Conservation (phyloP, 106 monocot genomes). For the Dendrobium catenatum region DNA sequence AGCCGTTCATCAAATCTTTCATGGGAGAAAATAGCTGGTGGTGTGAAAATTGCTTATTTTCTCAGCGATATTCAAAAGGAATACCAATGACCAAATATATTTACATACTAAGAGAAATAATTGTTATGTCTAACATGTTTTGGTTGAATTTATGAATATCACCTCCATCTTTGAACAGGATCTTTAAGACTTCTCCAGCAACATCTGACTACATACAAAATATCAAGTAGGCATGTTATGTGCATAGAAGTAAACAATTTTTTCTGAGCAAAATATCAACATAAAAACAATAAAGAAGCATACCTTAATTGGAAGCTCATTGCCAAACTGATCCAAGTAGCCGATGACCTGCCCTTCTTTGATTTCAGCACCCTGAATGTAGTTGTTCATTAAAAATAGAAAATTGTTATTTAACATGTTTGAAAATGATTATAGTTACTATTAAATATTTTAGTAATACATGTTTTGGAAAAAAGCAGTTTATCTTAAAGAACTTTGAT, state of each 20-base stretch:
- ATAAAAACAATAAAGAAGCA: slow-evolving; percentile 8
- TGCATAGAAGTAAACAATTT: neutral
- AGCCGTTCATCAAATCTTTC: no score
- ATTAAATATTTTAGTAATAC: neutral
- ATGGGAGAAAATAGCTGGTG: neutral
- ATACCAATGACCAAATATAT: neutral
- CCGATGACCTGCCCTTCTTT: slow-evolving; percentile 81
- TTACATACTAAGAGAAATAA: neutral
- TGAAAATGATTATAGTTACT: neutral
- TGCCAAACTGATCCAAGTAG: slow-evolving; percentile 72
- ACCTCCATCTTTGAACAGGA: slow-evolving; percentile 86
- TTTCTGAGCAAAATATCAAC: neutral
- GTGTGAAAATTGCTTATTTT: neutral
- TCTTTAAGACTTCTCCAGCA: slow-evolving; percentile 66
- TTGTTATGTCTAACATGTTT: neutral
- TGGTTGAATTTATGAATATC: slow-evolving; percentile 10
- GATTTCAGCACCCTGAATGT: slow-evolving; percentile 54
- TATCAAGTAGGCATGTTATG: neutral
- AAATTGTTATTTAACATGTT: neutral
- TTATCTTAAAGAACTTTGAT: neutral
- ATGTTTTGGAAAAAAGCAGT: slow-evolving; percentile 2
- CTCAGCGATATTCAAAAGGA: no score
- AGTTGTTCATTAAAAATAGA: neutral
- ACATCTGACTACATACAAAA: slow-evolving; percentile 54
- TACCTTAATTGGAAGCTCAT: slow-evolving; percentile 64